Base-by-base conservation (phyloP, 1,139 yeast genomes). In the Wickerhamomyces sp. region DNA sequence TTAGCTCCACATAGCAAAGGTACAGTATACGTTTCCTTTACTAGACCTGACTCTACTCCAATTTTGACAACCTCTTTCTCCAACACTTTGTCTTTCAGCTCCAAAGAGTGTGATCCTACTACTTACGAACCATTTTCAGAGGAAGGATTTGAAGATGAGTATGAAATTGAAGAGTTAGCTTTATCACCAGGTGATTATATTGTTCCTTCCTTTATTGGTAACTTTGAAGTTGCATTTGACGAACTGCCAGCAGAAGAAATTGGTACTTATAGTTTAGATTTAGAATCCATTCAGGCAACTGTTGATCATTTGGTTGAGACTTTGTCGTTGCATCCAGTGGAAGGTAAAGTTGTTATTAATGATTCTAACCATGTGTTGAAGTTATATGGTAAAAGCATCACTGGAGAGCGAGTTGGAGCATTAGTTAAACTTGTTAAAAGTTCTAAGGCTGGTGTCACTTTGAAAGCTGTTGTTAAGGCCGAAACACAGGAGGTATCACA, bases 91-190 rank as follows among this genome's bases (percentile, higher is more conserved):
- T 75, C 81, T 31, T 92, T 84, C 67, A 78, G 82, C 19, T 77
- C 88, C 42, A 84, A 83, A 63, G 97, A 90, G 60, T 70, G 86
- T 48, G 84, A 88, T 51, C 83, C 89, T 38, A 74, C 77, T 8
- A 83, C 89, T 19, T 82, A 83, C 27, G 78, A 70, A 48, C 81
- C 87, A 41, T 66, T 72, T 37, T 84, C 76, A 44, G 96, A 87
- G 41, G 95, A 85, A 54, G 97, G 96, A 3, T 88, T 83, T 75
- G 83, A 86, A 44, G 98, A 92, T 61, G 96, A 89, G 63, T 92
- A 90, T 64, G 94, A 84, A 59, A 76, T 92, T 49, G 97, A 90
- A 60, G 84, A 84, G 47, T 70, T 90, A 58, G 81, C 78, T 44
- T 60, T 92, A 40, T 68, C 67, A 29, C 84, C 94, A 13, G 96